Evolutionary conservation across 2,329 filamentous ascomycete species (phyloP).

Genomic region (Tolypocladium amazonense): DNA sequence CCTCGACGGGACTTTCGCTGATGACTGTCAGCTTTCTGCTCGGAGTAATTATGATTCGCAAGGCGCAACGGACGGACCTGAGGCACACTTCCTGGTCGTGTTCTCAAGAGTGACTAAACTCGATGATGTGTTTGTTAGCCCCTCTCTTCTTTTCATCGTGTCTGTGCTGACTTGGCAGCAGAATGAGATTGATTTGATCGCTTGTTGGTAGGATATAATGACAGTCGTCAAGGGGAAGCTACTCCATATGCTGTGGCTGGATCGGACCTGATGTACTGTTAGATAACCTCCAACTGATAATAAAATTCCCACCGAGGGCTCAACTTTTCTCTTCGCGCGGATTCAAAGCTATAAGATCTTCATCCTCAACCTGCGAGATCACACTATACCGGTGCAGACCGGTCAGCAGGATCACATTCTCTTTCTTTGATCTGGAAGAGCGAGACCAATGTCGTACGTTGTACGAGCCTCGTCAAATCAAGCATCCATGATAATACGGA

Average conservation of each 20-base stretch:
- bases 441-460: background rate
- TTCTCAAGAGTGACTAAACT: background rate
- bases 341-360: background rate
- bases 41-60: background rate
- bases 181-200: background rate
- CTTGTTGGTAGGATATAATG: background rate
- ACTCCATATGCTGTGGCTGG: background rate
- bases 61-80: background rate
- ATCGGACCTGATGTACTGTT: background rate
- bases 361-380: background rate
- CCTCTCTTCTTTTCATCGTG: too few relatives aligned
- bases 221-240: background rate
- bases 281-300: background rate
- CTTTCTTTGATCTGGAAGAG: background rate
- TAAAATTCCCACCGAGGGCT: background rate
- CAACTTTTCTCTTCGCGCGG: background rate
- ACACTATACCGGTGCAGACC: background rate
- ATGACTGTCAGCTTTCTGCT: background rate
- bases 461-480: background rate
- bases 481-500: background rate
- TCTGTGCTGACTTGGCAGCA: background rate
- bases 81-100: background rate
- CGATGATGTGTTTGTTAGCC: background rate
- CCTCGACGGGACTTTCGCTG: constrained; percentile 23
- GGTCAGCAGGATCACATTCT: background rate